Evolutionary conservation across 2,329 filamentous ascomycete genomes (phyloP), one percentile per base, ranked within the genome.

Genomic region (Cladosporium sp.): DNA sequence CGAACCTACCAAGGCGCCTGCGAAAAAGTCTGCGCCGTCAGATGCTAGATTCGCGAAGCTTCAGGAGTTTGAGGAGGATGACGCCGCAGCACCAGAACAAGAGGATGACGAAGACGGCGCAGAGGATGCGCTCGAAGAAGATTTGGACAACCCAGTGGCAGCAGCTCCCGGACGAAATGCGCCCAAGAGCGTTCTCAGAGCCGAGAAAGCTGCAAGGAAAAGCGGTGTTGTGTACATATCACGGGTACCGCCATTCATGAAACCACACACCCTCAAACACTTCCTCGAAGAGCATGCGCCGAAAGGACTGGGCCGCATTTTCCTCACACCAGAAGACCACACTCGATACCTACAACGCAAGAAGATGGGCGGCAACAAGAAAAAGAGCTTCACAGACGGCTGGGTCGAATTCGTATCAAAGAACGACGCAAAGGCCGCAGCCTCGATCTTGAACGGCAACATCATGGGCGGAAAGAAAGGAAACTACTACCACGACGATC

Each of bases 211-310:
- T 20, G 81, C 88, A 60, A 85, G 84, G 66, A 88, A 86, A 70
- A 91, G 89, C 0, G 90, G 90, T 63, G 88, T 95, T 12, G 80
- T 94, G 61, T 95, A 94, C 75, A 80, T 95, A 62, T 93, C 89
- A 4, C 86, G 90, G 60, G 84, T 94, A 63, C 90, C 91, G 3
- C 91, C 91, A 0, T 95, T 92, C 74, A 94, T 95, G 89, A 92
- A 92, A 68, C 89, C 90, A 6, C 78, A 81, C 54, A 92, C 92
- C 69, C 80, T 94, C 40, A 86, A 88, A 64, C 86, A 87, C 17
- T 84, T 92, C 14, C 84, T 94, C 56, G 81, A 86, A 61, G 88
- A 87, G 9, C 90, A 91, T 74, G 90, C 90, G 61, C 79, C 80
- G 39, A 69, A 68, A 56, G 72, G 70, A 6, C 84, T 93, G 69